phyloP scores from a whole-genome alignment of 306 rosid species.

The Casuarina glauca region DNA sequence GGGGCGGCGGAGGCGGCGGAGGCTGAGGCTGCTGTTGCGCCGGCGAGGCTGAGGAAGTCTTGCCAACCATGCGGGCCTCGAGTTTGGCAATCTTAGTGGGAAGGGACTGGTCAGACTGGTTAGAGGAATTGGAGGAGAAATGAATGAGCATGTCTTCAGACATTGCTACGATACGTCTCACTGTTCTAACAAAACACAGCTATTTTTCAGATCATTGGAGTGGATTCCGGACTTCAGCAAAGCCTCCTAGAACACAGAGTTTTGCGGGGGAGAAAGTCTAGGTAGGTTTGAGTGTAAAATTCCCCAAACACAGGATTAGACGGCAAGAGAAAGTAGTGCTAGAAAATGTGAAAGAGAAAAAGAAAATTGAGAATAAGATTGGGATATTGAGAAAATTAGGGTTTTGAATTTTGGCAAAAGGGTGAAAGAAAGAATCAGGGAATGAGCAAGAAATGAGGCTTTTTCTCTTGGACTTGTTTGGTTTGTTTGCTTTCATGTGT shows the following conservation, averaged over 20 bases:
- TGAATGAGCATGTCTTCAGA: conserved; percentile 94
- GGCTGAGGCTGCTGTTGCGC: conserved; percentile 24
- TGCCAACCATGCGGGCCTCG: conserved; percentile 97
- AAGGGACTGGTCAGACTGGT: conserved; percentile 96
- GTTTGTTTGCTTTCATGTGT: background rate
- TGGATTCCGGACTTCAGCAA: background rate
- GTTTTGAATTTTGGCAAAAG: conserved; percentile 7
- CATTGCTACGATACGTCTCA: conserved; percentile 42
- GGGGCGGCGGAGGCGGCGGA: conserved; percentile 14
- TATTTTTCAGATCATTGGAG: background rate
- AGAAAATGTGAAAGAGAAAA: background rate
- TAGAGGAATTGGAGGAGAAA: conserved; percentile 95
- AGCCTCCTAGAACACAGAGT: background rate
- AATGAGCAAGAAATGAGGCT: conserved; percentile 4
- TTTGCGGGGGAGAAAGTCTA: background rate
- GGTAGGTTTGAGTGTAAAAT: too few species aligned
- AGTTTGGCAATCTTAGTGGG: conserved; percentile 96
- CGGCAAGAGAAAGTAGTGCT: background rate
- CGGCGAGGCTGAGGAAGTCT: conserved; percentile 53
- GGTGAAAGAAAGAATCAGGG: background rate
- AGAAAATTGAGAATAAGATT: background rate
- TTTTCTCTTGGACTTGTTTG: background rate
- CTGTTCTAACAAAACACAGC: background rate
- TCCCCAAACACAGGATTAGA: background rate
- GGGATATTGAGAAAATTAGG: background rate